Evolutionary conservation across 2,329 filamentous ascomycete species (phyloP), one percentile per base, ranked within the genome.

Genomic region (Xylariaceae sp.): DNA sequence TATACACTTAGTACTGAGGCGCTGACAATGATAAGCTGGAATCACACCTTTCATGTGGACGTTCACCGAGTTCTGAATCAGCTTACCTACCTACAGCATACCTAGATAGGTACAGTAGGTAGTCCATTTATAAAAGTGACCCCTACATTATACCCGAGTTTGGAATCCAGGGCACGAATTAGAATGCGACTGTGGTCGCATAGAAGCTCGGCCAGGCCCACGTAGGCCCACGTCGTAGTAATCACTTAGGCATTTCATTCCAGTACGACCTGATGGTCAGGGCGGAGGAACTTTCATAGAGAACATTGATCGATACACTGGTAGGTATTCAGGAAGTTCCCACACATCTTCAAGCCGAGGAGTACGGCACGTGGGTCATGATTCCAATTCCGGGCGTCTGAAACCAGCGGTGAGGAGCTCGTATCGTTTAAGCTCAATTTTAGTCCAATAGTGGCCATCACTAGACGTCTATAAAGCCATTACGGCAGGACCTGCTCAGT

Each of bases 171-270:
- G 65, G 63, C 65, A 65, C 59, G 59, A 65, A 67, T 56, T 60
- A 60, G 53, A 61, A 54, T 62, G 63, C 65, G 65, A 66, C 63
- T 58, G 60, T 58, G 65, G 65, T 61, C 64, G 65, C 63, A 63
- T 65, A 63, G 65, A 56, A 63, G 40, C 61, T 61, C 63, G 64
- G 59, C 65, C 65, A 62, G 47, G 58, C 51, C 56, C 32, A 62
- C 61, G 57, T 34, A 41, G 39, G 19, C 39, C 63, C 62, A 62
- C 61, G 57, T 34, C 32, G 9, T 15, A 63, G 55, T 58, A 53
- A 63, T 65, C 61, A 60, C 62, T 59, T 60, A 64, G 41, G 41
- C 12, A 43, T 63, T 55, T 57, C 54, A 51, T 62, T 63, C 58
- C 58, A 62, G 60, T 59, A 56, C 58, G 57, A 67, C 65, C 58